Conservation (phyloP, 2,329 filamentous ascomycete species). For the Pseudohalonectria lignicola region DNA sequence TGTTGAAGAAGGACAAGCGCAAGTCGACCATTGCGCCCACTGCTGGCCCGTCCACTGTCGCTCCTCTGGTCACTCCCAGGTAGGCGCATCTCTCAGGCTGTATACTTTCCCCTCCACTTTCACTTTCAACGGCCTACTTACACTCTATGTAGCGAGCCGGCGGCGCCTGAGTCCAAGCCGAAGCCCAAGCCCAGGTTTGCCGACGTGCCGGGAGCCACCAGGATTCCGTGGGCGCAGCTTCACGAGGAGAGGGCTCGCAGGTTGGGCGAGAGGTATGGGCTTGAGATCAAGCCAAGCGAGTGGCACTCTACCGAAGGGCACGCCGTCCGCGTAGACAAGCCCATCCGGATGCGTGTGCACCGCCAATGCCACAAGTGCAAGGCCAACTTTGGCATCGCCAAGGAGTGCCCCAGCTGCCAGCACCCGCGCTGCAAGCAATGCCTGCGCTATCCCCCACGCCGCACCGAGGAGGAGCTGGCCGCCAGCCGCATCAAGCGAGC, state of each 20-base stretch:
- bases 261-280: constrained; percentile 41
- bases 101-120: neutral
- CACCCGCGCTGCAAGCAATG: constrained; percentile 77
- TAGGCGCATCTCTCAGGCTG: constrained; percentile 1
- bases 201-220: constrained; percentile 10
- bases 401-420: constrained; percentile 65
- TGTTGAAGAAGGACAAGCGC: constrained; percentile 29
- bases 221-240: constrained; percentile 36
- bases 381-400: constrained; percentile 60
- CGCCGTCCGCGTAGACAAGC: constrained; percentile 58
- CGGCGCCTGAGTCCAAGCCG: constrained; percentile 3
- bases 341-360: constrained; percentile 68
- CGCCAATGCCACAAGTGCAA: constrained; percentile 74
- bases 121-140: constrained; percentile 3
- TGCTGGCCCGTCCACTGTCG: constrained; percentile 8
- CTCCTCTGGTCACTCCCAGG: constrained; percentile 4
- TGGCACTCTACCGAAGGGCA: constrained; percentile 42
- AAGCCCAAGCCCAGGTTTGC: constrained; percentile 4
- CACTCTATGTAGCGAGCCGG: neutral
- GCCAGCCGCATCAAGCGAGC: constrained; percentile 40
- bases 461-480: constrained; percentile 41
- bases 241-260: constrained; percentile 46
- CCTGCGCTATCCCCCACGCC: constrained; percentile 60
- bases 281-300: constrained; percentile 42
- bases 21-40: constrained; percentile 8